Evolutionary conservation across 2,329 filamentous ascomycete genomes (phyloP).

Genomic region (Cordyceps militaris): DNA sequence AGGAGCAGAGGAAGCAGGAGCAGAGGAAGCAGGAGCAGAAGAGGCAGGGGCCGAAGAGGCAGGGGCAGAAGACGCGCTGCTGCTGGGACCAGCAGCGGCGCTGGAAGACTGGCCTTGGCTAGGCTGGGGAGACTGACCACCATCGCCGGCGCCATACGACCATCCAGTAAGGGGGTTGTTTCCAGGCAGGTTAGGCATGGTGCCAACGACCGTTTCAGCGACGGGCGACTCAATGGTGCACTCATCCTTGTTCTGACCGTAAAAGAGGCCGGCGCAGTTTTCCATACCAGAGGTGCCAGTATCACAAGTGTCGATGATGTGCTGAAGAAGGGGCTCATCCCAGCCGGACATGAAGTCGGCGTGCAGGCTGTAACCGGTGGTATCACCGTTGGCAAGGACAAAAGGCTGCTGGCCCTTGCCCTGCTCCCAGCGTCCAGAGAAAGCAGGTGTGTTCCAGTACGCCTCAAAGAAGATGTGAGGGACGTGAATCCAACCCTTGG

Average conservation of each 20-base stretch:
- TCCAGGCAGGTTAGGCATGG: constrained; percentile 45
- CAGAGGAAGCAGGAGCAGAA: not conserved
- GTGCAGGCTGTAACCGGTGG: constrained; percentile 63
- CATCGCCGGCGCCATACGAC: constrained; percentile 30
- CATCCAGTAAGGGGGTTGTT: constrained; percentile 49
- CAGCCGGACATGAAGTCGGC: constrained; percentile 69
- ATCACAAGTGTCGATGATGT: constrained; percentile 61
- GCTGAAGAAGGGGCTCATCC: constrained; percentile 57
- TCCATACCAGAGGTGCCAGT: constrained; percentile 54
- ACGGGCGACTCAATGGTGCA: constrained; percentile 46
- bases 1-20: not conserved
- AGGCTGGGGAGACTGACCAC: not conserved
- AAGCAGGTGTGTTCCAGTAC: constrained; percentile 53
- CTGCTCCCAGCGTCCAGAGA: constrained; percentile 46
- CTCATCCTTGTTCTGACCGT: constrained; percentile 42
- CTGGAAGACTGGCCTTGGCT: not conserved
- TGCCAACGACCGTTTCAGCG: constrained; percentile 37
- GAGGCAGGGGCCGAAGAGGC: not conserved
- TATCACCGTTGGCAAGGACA: constrained; percentile 62
- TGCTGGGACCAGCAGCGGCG: not conserved
- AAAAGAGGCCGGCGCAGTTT: constrained; percentile 51
- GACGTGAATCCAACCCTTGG: constrained; percentile 45
- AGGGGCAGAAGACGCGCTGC: not conserved
- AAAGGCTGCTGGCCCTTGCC: constrained; percentile 54
- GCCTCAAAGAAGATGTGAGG: constrained; percentile 53